Conservation (phyloP, 306 rosid genomes). For the Corylus avellana region DNA sequence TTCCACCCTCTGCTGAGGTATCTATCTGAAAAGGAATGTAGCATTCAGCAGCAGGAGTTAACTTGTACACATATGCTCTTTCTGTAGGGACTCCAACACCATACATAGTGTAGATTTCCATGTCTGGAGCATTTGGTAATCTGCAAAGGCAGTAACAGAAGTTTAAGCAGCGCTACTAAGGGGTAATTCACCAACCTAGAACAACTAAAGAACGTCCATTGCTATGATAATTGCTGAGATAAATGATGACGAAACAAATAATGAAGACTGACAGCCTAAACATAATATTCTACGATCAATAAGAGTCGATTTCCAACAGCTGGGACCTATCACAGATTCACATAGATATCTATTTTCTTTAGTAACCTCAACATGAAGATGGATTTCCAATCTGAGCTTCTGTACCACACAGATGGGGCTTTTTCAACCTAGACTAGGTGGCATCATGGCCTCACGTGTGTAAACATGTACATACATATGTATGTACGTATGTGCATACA, state of each 20-base stretch:
- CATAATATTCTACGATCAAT: not conserved
- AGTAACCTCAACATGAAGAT: not conserved
- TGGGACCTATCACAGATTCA: not conserved
- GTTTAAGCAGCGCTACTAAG: constrained; percentile 10
- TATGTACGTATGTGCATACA: no score
- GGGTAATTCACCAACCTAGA: constrained; percentile 4
- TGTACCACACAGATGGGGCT: not conserved
- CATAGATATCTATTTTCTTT: not conserved
- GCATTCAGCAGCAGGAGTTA: constrained; percentile 59
- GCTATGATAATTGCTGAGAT: not conserved
- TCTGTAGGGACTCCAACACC: constrained; percentile 89
- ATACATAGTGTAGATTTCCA: constrained; percentile 85
- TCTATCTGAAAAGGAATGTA: constrained; percentile 84
- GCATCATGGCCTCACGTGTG: not conserved
- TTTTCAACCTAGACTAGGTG: not conserved
- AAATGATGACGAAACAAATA: not conserved
- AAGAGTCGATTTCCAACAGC: not conserved
- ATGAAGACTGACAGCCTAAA: not conserved
- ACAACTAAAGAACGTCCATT: not conserved
- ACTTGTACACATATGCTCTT: constrained; percentile 78
- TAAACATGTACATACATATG: not conserved
- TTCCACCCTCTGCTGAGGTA: constrained; percentile 64
- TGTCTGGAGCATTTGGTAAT: constrained; percentile 79
- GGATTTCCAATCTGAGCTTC: not conserved
- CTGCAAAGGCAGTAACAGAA: constrained; percentile 50